Evolutionary conservation across 75 land plant species (phyloP).

Genomic region (Adiantum capillusveneris): DNA sequence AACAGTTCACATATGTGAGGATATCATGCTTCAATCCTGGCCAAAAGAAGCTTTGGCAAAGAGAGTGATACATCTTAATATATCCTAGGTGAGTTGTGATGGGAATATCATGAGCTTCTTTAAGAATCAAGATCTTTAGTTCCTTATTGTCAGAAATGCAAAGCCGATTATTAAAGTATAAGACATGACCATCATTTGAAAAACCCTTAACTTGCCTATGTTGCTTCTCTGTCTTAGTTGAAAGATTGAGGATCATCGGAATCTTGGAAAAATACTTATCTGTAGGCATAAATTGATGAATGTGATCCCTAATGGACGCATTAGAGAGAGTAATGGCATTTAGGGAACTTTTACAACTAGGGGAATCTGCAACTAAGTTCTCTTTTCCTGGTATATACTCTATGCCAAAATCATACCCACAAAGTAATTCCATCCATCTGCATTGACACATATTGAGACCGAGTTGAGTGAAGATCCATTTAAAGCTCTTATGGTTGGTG

Average conservation of each 20-base stretch:
- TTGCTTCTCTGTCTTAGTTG: too few relatives aligned
- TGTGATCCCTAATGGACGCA: not conserved
- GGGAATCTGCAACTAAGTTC: slow-evolving; percentile 27
- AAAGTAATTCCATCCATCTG: too few relatives aligned
- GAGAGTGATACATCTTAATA: too few relatives aligned
- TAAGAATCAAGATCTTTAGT: not conserved
- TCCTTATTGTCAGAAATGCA: not conserved
- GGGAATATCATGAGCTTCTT: slow-evolving; percentile 8
- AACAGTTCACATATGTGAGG: slow-evolving; percentile 7
- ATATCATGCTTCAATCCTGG: slow-evolving; percentile 12
- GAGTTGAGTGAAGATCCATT: too few relatives aligned
- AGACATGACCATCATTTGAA: not conserved
- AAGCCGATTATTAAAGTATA: not conserved
- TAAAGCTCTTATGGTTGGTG: too few relatives aligned
- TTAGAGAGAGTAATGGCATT: not conserved
- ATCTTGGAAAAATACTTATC: not conserved
- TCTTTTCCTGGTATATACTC: slow-evolving; percentile 3
- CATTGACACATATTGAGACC: too few relatives aligned
- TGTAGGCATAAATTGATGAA: not conserved
- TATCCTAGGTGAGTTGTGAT: slow-evolving; percentile 5
- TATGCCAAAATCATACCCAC: too few relatives aligned
- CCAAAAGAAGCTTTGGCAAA: slow-evolving; percentile 20
- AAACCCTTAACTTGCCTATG: not conserved
- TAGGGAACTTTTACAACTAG: slow-evolving; percentile 10
- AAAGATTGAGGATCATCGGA: not conserved